Evolutionary conservation across 2,329 filamentous ascomycete species (phyloP).

Genomic region (Sporothrix humicola): DNA sequence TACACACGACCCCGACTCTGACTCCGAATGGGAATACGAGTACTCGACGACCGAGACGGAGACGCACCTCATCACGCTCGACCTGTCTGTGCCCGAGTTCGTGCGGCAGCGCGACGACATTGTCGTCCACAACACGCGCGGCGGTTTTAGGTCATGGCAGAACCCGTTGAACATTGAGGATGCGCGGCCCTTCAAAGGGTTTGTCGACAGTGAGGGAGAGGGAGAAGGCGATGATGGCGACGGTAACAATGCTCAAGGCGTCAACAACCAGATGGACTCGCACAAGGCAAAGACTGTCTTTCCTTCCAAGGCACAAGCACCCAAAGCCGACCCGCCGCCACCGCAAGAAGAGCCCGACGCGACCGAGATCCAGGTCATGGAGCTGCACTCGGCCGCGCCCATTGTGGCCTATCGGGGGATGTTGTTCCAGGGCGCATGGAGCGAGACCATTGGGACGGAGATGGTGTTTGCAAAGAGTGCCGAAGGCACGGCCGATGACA

Average conservation of each 20-base stretch:
- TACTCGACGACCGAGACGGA: slow-evolving; percentile 69
- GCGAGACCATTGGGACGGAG: slow-evolving; percentile 82
- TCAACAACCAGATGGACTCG: too few relatives aligned
- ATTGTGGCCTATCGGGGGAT: slow-evolving; percentile 79
- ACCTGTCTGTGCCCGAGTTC: slow-evolving; percentile 66
- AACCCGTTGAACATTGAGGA: slow-evolving; percentile 43
- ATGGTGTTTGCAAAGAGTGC: slow-evolving; percentile 67
- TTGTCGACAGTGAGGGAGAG: slow-evolving; percentile 36
- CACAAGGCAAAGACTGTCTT: background rate
- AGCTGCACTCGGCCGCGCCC: slow-evolving; percentile 76
- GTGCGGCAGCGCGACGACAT: slow-evolving; percentile 51
- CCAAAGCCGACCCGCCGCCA: slow-evolving; percentile 25
- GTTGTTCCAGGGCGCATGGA: slow-evolving; percentile 81
- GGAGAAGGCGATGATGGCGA: slow-evolving; percentile 32
- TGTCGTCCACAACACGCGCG: slow-evolving; percentile 48
- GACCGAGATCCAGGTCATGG: slow-evolving; percentile 75
- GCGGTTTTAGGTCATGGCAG: slow-evolving; percentile 53
- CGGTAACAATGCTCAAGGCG: background rate
- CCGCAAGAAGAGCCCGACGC: slow-evolving; percentile 28
- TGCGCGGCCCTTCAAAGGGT: slow-evolving; percentile 30
- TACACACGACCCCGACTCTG: slow-evolving; percentile 48
- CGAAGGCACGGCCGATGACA: background rate
- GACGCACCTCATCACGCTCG: slow-evolving; percentile 69
- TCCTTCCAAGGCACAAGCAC: background rate
- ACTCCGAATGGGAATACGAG: slow-evolving; percentile 70